Evolutionary conservation across 257 asterid genomes (phyloP).

Genomic region (Capsicum baccatum): DNA sequence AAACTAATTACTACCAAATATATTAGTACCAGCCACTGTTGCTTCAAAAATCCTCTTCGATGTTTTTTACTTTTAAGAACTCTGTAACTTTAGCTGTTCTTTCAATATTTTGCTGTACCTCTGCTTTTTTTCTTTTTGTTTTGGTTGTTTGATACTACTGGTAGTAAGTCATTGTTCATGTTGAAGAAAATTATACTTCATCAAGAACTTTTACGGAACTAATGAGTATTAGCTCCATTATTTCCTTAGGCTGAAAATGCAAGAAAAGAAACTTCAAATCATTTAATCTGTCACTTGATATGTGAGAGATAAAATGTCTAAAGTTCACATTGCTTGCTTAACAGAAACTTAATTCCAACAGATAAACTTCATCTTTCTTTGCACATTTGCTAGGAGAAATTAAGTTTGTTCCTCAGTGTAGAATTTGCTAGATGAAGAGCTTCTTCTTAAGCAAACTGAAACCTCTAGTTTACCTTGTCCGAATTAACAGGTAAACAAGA

Average conservation of each 20-base stretch:
- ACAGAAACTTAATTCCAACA: neutral
- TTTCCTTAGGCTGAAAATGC: neutral
- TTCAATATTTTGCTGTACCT: neutral
- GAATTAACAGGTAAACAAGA: constrained; percentile 68
- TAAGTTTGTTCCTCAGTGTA: neutral
- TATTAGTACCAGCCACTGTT: neutral
- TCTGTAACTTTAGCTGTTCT: neutral
- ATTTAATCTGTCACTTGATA: neutral
- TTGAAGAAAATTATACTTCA: neutral
- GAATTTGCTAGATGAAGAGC: constrained; percentile 12
- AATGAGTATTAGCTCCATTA: neutral
- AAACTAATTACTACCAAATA: neutral
- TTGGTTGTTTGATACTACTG: neutral
- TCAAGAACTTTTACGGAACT: neutral
- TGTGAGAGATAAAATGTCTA: neutral
- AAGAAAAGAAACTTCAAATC: constrained; percentile 6
- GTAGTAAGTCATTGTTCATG: neutral
- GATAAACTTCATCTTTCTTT: neutral
- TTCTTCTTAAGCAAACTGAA: constrained; percentile 9
- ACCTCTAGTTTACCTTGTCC: neutral
- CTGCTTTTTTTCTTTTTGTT: neutral
- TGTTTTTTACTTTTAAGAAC: neutral
- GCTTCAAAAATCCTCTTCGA: neutral
- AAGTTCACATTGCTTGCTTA: neutral
- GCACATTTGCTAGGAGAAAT: constrained; percentile 9